These are phyloP conservation scores for Alternaria sp. DNA, from an alignment of 2,329 filamentous ascomycete genomes.

Conservation along the genomic window DNA sequence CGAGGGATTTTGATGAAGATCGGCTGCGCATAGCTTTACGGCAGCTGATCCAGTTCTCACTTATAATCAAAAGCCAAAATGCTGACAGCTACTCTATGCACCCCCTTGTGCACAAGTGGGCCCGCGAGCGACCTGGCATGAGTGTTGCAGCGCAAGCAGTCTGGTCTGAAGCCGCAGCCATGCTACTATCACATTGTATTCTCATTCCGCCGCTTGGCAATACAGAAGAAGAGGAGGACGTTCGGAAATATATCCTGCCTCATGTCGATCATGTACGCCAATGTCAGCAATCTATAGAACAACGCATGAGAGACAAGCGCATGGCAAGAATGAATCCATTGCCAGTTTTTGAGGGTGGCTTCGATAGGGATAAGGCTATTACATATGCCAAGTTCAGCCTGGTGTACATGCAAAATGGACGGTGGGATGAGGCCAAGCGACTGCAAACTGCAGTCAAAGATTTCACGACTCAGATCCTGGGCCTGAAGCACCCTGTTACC, in stretches of 20 bases:
- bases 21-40: too few species aligned
- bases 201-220: conserved; percentile 8
- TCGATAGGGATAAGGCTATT: background rate
- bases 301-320: conserved; percentile 19
- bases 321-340: conserved; percentile 14
- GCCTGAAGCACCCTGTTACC: conserved; percentile 28
- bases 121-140: conserved; percentile 35
- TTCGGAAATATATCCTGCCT: conserved; percentile 6
- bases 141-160: conserved; percentile 34
- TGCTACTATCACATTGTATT: conserved; percentile 34
- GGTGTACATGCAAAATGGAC: conserved; percentile 35
- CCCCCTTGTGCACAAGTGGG: conserved; percentile 46
- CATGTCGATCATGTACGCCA: conserved; percentile 9
- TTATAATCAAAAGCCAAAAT: conserved; percentile 30
- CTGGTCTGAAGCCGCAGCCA: conserved; percentile 41
- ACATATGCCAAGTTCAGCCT: conserved; percentile 38
- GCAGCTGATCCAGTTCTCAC: conserved; percentile 10
- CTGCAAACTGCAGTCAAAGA: conserved; percentile 39
- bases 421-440: conserved; percentile 35
- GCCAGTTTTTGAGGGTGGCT: conserved; percentile 13
- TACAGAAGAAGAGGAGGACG: conserved; percentile 2
- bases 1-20: too few species aligned
- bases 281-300: conserved; percentile 9
- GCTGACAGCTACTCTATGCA: conserved; percentile 44
- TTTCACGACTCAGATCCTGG: conserved; percentile 28